These are phyloP conservation scores for Fusarium sublunatum DNA, from an alignment of 2,329 filamentous ascomycete species.

Conservation along the genomic window DNA sequence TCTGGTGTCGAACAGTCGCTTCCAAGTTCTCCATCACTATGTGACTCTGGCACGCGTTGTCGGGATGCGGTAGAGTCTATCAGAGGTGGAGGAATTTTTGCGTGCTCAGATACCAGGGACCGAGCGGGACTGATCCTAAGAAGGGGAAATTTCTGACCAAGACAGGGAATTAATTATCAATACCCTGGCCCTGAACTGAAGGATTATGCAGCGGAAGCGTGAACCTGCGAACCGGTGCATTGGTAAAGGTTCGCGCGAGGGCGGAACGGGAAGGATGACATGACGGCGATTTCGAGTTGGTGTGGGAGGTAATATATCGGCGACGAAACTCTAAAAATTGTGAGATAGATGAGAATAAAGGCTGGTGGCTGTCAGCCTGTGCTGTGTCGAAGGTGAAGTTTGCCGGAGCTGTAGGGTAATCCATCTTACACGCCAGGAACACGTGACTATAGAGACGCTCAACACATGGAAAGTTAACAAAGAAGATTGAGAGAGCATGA, in stretches of 20 bases:
- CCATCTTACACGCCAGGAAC: background rate
- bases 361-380: too few species aligned
- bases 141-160: conserved; percentile 12
- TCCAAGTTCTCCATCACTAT: conserved; percentile 2
- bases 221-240: conserved; percentile 25
- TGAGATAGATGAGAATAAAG: background rate
- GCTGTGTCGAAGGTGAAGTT: background rate
- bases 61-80: conserved; percentile 2
- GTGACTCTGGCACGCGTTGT: conserved; percentile 13
- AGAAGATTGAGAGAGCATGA: too few species aligned
- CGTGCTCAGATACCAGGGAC: conserved; percentile 40
- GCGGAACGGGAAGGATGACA: conserved; percentile 22
- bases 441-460: background rate
- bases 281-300: conserved; percentile 1
- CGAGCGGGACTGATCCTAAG: conserved; percentile 21
- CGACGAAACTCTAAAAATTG: conserved; percentile 12
- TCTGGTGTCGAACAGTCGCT: conserved; percentile 23
- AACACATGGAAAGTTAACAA: background rate
- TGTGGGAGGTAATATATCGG: conserved; percentile 14
- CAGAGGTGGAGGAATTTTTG: conserved; percentile 19
- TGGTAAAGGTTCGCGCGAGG: conserved; percentile 20
- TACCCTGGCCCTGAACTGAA: conserved; percentile 19
- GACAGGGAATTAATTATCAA: conserved; percentile 3
- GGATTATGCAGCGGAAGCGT: conserved; percentile 1
- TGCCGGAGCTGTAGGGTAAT: background rate